A percentile compares a stretch with the other conserved stretches of the same genome.
Conservation (phyloP, 352 stramenopile genomes). For the Phytopythium oedochilum region DNA sequence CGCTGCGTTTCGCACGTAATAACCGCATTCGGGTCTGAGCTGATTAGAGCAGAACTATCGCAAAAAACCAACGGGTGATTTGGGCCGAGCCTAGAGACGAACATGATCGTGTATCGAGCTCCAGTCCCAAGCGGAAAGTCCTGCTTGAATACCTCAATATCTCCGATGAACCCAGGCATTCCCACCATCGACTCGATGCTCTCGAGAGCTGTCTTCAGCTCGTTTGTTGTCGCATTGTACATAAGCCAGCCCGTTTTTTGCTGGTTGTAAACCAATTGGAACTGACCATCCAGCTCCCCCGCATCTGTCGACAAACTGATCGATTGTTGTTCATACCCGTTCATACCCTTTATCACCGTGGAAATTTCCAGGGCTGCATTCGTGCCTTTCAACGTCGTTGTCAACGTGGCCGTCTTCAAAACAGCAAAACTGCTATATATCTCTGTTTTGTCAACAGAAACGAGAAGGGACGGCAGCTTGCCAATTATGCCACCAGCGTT, state of each 20-base stretch:
- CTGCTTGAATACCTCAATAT: constrained; percentile 54
- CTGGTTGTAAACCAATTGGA: constrained; percentile 84
- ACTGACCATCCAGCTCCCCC: constrained; percentile 76
- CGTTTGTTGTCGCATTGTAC: constrained; percentile 52
- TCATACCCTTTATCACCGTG: constrained; percentile 84
- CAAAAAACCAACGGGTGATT: constrained; percentile 54
- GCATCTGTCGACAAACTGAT: constrained; percentile 65
- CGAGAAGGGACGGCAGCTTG: constrained; percentile 45
- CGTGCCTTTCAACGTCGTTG: constrained; percentile 65
- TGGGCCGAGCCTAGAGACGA: constrained; percentile 45
- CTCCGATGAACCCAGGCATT: constrained; percentile 12
- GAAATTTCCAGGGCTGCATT: constrained; percentile 65
- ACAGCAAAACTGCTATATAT: constrained; percentile 49
- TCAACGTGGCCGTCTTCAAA: constrained; percentile 24
- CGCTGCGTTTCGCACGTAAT: constrained; percentile 31
- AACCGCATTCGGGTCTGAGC: constrained; percentile 21
- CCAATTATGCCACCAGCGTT: constrained; percentile 47
- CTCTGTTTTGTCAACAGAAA: constrained; percentile 67
- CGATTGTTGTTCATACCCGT: constrained; percentile 91
- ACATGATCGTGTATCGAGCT: constrained; percentile 66
- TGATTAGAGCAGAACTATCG: constrained; percentile 40
- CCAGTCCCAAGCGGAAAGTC: constrained; percentile 29
- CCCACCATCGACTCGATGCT: constrained; percentile 25
- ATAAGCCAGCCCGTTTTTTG: constrained; percentile 68
- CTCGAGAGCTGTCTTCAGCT: constrained; percentile 49